These are phyloP conservation scores for Beauveria varroae DNA, from an alignment of 2,329 filamentous ascomycete genomes.

Conservation along the genomic window DNA sequence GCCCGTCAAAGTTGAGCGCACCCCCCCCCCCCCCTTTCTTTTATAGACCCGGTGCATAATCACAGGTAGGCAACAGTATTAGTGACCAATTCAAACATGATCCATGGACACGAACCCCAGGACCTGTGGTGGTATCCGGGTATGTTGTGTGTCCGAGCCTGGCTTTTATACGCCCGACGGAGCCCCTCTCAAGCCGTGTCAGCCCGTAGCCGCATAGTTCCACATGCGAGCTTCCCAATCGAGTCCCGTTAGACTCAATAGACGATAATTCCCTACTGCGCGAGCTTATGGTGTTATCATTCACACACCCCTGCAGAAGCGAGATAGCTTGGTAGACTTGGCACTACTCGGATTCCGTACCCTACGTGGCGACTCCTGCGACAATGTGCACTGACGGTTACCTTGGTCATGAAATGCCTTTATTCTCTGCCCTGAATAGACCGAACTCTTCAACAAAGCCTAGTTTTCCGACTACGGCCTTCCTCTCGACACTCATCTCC, in stretches of 20 bases:
- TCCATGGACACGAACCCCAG: background rate
- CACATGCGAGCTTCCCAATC: background rate
- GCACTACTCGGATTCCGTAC: background rate
- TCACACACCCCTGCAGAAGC: background rate
- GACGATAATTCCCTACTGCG: background rate
- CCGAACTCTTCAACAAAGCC: background rate
- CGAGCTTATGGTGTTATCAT: background rate
- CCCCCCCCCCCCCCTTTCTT: background rate
- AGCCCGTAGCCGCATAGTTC: background rate
- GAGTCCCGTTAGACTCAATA: background rate
- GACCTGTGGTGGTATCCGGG: background rate
- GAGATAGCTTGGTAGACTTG: background rate
- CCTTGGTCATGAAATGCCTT: background rate
- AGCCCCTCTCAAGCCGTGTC: background rate
- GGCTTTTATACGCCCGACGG: background rate
- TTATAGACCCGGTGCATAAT: too few species aligned
- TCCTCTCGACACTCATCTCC: background rate
- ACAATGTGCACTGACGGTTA: background rate
- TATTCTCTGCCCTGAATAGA: background rate
- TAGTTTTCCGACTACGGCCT: background rate
- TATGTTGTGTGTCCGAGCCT: background rate
- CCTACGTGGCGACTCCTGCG: background rate
- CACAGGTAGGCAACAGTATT: too few species aligned
- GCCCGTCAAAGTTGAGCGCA: background rate
- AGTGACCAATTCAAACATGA: too few species aligned